Percentiles rank a stretch among this genome's conserved stretches.
phyloP scores from a whole-genome alignment of 2,329 filamentous ascomycete genomes.

The Cercospora zeina region DNA sequence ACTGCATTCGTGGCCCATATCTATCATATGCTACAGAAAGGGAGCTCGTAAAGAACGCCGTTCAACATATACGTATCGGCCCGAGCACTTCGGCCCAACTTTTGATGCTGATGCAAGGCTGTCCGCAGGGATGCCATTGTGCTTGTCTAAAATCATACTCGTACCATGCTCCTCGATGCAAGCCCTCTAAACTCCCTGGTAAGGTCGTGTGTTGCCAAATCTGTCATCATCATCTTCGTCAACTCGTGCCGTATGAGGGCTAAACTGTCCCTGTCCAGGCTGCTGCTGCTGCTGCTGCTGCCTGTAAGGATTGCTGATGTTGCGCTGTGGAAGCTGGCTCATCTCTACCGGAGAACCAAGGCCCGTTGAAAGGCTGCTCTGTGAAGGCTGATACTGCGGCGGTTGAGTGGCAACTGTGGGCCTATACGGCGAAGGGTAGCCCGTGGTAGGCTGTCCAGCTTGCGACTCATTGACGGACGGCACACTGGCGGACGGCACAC shows the following conservation, averaged over 20 bases:
- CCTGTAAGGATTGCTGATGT: conserved; percentile 33
- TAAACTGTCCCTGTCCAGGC: conserved; percentile 9
- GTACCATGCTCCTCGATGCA: conserved; percentile 1
- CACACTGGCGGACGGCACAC: conserved; percentile 39
- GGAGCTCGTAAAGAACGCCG: background rate
- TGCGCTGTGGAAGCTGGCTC: conserved; percentile 30
- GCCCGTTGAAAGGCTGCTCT: conserved; percentile 18
- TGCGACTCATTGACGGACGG: conserved; percentile 35
- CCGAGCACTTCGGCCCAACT: conserved; percentile 16
- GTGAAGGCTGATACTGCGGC: conserved; percentile 24
- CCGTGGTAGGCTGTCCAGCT: conserved; percentile 10
- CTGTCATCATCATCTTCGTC: conserved; percentile 31
- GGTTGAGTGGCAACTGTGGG: conserved; percentile 18
- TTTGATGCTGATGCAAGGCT: conserved; percentile 9
- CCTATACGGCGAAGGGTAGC: conserved; percentile 17
- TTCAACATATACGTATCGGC: background rate
- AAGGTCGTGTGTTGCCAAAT: conserved; percentile 25
- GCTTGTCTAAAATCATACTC: background rate
- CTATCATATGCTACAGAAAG: conserved; percentile 13
- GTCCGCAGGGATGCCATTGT: background rate
- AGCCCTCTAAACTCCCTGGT: conserved; percentile 28
- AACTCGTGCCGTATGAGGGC: conserved; percentile 14
- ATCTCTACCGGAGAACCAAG: conserved; percentile 25
- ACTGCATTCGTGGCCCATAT: background rate
- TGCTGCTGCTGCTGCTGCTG: conserved; percentile 18